phyloP scores from a whole-genome alignment of 2,329 filamentous ascomycete genomes.

The Sphaceloma murrayae region DNA sequence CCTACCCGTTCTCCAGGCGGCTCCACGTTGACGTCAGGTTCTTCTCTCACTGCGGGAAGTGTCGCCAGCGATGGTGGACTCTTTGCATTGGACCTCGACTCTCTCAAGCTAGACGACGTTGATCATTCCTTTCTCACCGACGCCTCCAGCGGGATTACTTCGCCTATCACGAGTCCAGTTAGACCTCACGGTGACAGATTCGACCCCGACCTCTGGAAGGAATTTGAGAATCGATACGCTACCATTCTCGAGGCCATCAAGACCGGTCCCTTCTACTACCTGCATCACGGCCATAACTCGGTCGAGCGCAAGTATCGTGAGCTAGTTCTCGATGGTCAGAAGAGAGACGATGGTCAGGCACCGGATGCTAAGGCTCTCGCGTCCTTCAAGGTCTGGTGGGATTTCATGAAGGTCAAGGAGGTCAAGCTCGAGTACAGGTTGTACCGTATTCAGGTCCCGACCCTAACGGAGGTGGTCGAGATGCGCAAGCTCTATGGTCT shows the following conservation, averaged over 20 bases:
- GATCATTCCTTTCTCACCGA: not conserved
- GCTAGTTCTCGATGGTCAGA: not conserved
- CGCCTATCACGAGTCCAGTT: not conserved
- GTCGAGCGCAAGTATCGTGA: not conserved
- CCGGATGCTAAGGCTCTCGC: not conserved
- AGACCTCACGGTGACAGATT: constrained; percentile 4
- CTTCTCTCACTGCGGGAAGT: not conserved
- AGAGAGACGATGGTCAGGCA: not conserved
- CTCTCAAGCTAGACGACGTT: not conserved
- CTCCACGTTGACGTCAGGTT: not conserved
- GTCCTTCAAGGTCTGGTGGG: too few relatives aligned
- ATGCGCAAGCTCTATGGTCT: too few relatives aligned
- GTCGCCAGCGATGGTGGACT: not conserved
- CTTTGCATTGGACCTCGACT: not conserved
- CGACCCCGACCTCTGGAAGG: not conserved
- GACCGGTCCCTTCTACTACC: not conserved
- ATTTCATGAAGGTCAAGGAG: too few relatives aligned
- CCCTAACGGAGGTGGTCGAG: too few relatives aligned
- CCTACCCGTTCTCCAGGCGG: not conserved
- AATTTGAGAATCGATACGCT: not conserved
- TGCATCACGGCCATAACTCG: not conserved
- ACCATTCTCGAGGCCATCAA: not conserved
- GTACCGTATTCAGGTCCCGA: too few relatives aligned
- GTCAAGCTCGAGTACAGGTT: too few relatives aligned
- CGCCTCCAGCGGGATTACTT: not conserved